Percentiles rank a stretch among this genome's conserved stretches.
Evolutionary conservation across 306 rosid species (phyloP).

Genomic region (Corylus heterophylla): DNA sequence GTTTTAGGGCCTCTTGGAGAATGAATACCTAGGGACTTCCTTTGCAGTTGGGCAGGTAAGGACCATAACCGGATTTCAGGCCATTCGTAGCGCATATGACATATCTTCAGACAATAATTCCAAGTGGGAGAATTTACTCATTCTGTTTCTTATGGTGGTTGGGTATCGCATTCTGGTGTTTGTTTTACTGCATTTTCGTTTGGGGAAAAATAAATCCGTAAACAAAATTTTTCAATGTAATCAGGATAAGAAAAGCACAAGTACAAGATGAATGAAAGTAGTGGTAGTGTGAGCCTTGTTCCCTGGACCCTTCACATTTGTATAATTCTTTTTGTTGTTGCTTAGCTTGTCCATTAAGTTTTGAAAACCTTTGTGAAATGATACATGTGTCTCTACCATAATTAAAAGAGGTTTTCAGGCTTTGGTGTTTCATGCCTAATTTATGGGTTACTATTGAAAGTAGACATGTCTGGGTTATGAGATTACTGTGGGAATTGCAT

Average conservation of each 20-base stretch:
- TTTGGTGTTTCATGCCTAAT: no score
- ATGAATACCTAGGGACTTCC: conserved; percentile 80
- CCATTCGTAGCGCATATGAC: conserved; percentile 73
- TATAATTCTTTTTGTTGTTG: conserved; percentile 36
- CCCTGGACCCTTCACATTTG: conserved; percentile 24
- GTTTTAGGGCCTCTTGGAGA: conserved; percentile 85
- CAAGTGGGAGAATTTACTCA: conserved; percentile 86
- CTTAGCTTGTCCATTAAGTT: conserved; percentile 31
- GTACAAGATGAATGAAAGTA: conserved; percentile 52
- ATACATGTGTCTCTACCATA: conserved; percentile 17
- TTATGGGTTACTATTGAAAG: no score
- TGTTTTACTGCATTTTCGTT: conserved; percentile 48
- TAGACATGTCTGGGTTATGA: neutral
- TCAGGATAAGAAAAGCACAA: conserved; percentile 47
- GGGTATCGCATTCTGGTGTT: conserved; percentile 72
- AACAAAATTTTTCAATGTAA: conserved; percentile 54
- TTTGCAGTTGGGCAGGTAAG: conserved; percentile 96
- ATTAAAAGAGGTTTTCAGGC: no score
- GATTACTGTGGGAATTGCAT: neutral
- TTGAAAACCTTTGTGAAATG: conserved; percentile 36
- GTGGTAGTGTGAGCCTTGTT: conserved; percentile 28
- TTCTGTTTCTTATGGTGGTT: conserved; percentile 85
- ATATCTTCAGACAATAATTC: conserved; percentile 66
- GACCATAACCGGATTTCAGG: conserved; percentile 86
- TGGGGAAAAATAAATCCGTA: conserved; percentile 48